phyloP scores from a whole-genome alignment of 2,329 filamentous ascomycete genomes.

The Colletotrichum truncatum region DNA sequence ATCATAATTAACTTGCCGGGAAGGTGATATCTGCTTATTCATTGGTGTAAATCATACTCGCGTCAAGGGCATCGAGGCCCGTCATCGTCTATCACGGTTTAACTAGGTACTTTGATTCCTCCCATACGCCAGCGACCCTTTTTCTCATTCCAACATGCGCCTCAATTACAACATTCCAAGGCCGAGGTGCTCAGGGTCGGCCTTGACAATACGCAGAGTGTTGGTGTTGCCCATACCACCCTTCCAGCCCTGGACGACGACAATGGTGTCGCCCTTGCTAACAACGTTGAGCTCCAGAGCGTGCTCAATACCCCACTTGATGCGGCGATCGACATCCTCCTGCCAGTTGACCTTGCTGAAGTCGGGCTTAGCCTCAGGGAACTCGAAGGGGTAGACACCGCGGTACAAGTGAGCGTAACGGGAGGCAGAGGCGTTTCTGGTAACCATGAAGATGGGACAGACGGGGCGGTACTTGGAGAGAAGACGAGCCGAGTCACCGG shows the following conservation, averaged over 20 bases:
- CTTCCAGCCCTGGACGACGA: slow-evolving; percentile 91
- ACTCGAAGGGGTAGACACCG: slow-evolving; percentile 97
- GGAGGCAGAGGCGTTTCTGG: slow-evolving; percentile 83
- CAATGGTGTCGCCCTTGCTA: slow-evolving; percentile 75
- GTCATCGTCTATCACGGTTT: slow-evolving; percentile 29
- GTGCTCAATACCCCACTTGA: slow-evolving; percentile 94
- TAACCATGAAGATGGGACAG: slow-evolving; percentile 99
- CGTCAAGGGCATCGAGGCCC: slow-evolving; percentile 17
- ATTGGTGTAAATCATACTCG: slow-evolving; percentile 28
- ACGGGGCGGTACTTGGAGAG: slow-evolving; percentile 98
- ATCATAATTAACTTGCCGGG: not conserved
- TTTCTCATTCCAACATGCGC: not conserved
- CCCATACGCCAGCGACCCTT: slow-evolving; percentile 19
- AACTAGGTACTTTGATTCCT: slow-evolving; percentile 27
- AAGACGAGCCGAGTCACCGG: slow-evolving; percentile 92
- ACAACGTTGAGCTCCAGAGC: slow-evolving; percentile 85
- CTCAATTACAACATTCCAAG: slow-evolving; percentile 53
- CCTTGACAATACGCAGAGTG: slow-evolving; percentile 74
- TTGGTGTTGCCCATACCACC: slow-evolving; percentile 93
- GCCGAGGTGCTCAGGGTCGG: slow-evolving; percentile 66
- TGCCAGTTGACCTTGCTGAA: slow-evolving; percentile 96
- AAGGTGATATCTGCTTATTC: slow-evolving; percentile 12
- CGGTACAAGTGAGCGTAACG: slow-evolving; percentile 96
- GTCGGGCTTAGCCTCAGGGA: slow-evolving; percentile 93
- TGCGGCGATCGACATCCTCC: slow-evolving; percentile 96